Evolutionary conservation across 1,284 basidiomycete species (phyloP).

Genomic region (Ceratobasidium sp.): DNA sequence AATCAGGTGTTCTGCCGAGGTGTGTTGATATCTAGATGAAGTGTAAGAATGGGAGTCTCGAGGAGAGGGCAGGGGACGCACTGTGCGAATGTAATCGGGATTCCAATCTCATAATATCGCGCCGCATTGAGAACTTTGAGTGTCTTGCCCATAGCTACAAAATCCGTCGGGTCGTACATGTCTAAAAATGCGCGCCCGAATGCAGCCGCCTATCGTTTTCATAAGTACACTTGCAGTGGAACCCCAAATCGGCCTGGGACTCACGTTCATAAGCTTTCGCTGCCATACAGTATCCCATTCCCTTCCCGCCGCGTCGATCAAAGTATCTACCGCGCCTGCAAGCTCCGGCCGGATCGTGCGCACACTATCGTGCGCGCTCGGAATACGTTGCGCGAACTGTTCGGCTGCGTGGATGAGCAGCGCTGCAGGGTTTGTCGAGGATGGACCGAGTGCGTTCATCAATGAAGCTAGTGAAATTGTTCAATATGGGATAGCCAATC

Average conservation of each 20-base stretch:
- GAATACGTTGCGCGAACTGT: conserved; percentile 84
- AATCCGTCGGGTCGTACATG: conserved; percentile 90
- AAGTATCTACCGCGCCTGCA: conserved; percentile 89
- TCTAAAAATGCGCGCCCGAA: conserved; percentile 96
- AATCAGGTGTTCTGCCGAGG: conserved; percentile 83
- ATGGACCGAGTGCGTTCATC: conserved; percentile 88
- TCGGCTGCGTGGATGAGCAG: conserved; percentile 95
- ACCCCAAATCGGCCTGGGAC: conserved; percentile 52
- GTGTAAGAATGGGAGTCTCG: neutral
- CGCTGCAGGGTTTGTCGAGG: conserved; percentile 91
- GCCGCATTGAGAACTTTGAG: conserved; percentile 97
- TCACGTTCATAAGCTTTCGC: conserved; percentile 83
- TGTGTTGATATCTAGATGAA: conserved; percentile 75
- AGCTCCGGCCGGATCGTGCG: conserved; percentile 89
- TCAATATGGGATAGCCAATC: conserved; percentile 22
- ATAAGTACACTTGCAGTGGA: conserved; percentile 3
- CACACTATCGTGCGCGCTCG: conserved; percentile 94
- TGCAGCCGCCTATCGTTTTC: conserved; percentile 80
- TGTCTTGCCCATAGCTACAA: conserved; percentile 90
- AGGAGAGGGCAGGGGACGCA: conserved; percentile 57
- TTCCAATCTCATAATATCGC: conserved; percentile 90
- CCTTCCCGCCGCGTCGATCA: conserved; percentile 92
- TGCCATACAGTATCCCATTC: conserved; percentile 96
- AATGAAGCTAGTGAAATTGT: conserved; percentile 69
- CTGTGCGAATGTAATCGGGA: conserved; percentile 94